Evolutionary conservation across 2,329 filamentous ascomycete species (phyloP), one percentile per base, ranked within the genome.

Genomic region (Penicillium sp.): DNA sequence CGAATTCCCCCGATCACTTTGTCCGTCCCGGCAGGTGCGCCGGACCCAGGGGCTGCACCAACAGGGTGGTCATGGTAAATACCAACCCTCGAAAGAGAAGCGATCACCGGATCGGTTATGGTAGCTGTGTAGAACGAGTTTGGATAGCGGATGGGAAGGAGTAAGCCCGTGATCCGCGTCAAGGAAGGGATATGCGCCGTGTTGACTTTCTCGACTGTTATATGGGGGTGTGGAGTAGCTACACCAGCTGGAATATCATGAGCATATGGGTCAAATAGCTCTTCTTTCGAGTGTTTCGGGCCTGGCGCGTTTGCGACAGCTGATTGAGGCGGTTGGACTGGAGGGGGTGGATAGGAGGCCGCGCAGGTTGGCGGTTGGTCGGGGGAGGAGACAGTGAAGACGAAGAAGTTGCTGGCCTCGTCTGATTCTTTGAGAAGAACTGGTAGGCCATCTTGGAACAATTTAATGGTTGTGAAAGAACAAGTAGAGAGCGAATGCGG

Each of bases 131-230:
- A 88, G 76, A 87, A 87, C 17, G 76, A 78, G 44, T 81, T 78
- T 3, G 82, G 80, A 65, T 88, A 88, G 50, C 82, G 78, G 54
- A 87, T 82, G 7, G 84, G 85, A 1, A 88, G 76, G 2, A 85
- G 77, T 5, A 85, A 72, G 51, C 78, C 75, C 48, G 82, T 85
- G 30, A 87, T 79, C 17, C 81, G 80, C 63, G 80, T 82, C 67
- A 86, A 78, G 8, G 79, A 78, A 19, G 79, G 77, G 36, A 87
- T 75, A 64, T 84, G 79, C 25, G 76, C 75, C 35, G 77, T 75
- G n/a, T 76, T 79, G 48, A 85, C 75, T 3, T 79, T 72, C 3
- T 79, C 75, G 44, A 87, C 71, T 25, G 80, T 76, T 57, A 85
- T 78, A 60, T 84, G 80, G 10, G 79, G 72, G 53, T 76, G 74